Conservation (phyloP, 2,329 filamentous ascomycete genomes). For the Harringtonia aguacate region DNA sequence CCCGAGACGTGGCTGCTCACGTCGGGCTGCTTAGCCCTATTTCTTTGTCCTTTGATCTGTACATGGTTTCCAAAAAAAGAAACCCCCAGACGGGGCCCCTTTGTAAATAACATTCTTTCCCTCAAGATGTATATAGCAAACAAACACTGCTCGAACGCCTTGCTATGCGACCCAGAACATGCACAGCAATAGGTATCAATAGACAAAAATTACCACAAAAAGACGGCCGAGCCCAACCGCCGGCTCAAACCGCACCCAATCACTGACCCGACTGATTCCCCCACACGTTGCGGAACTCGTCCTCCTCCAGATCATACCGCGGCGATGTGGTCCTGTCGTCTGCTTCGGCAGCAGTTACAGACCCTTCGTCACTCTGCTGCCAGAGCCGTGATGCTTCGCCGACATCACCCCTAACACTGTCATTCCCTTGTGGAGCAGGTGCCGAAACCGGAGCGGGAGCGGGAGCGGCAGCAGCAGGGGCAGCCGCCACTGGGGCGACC, state of each 20-base stretch:
- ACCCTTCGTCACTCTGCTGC: constrained; percentile 5
- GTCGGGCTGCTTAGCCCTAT: no score
- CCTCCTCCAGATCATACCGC: constrained; percentile 12
- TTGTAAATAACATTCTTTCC: no score
- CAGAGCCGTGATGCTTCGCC: constrained; percentile 13
- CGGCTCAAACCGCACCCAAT: no score
- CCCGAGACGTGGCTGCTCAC: no score
- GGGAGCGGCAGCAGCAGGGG: no score
- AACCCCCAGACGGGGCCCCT: no score
- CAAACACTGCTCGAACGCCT: background rate
- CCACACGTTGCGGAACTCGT: constrained; percentile 14
- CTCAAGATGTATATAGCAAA: background rate
- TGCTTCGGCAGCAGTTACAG: background rate
- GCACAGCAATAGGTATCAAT: background rate
- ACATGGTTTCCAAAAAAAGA: no score
- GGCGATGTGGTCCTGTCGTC: constrained; percentile 3
- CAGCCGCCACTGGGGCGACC: background rate
- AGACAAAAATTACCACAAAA: background rate
- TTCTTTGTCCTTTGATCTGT: no score
- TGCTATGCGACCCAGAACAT: background rate
- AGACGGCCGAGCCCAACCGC: no score
- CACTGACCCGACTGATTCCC: background rate
- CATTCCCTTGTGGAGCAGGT: background rate
- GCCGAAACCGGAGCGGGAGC: background rate
- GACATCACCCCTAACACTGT: background rate